Conservation (phyloP, 2,329 filamentous ascomycete genomes). For the Chrysosphaeria jannelii region DNA sequence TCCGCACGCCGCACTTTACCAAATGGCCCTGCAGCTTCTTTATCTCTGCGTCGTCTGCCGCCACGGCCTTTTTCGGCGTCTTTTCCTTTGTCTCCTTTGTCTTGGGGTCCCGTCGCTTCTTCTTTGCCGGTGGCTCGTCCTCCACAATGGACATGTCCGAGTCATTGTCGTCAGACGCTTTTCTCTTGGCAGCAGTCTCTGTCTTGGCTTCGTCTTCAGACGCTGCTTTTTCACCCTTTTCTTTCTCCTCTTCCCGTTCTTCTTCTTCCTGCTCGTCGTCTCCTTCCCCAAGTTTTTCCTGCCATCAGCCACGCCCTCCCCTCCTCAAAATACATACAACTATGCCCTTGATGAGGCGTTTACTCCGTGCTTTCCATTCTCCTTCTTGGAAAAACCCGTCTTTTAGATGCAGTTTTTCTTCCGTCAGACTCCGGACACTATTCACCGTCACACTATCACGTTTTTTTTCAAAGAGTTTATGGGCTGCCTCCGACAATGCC, state of each 20-base stretch:
- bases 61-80: not conserved
- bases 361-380: constrained; percentile 28
- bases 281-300: constrained; percentile 3
- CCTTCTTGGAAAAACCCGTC: constrained; percentile 17
- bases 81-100: not conserved
- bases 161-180: constrained; percentile 1
- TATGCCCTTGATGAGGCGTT: constrained; percentile 20
- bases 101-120: not conserved
- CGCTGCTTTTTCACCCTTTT: not conserved
- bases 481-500: constrained; percentile 16
- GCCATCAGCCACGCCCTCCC: not conserved
- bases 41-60: constrained; percentile 41
- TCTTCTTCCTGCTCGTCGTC: constrained; percentile 2
- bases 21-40: constrained; percentile 71
- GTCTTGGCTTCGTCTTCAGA: not conserved
- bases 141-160: too few species aligned
- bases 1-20: constrained; percentile 69
- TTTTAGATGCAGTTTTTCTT: constrained; percentile 17
- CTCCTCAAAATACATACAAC: constrained; percentile 15
- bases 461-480: constrained; percentile 13
- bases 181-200: constrained; percentile 1
- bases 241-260: not conserved
- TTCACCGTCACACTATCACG: constrained; percentile 23
- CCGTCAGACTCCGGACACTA: constrained; percentile 20
- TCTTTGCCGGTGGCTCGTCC: not conserved